These are phyloP conservation scores for Tuber indicum DNA, from an alignment of 495 filamentous ascomycete genomes.

Conservation along the genomic window DNA sequence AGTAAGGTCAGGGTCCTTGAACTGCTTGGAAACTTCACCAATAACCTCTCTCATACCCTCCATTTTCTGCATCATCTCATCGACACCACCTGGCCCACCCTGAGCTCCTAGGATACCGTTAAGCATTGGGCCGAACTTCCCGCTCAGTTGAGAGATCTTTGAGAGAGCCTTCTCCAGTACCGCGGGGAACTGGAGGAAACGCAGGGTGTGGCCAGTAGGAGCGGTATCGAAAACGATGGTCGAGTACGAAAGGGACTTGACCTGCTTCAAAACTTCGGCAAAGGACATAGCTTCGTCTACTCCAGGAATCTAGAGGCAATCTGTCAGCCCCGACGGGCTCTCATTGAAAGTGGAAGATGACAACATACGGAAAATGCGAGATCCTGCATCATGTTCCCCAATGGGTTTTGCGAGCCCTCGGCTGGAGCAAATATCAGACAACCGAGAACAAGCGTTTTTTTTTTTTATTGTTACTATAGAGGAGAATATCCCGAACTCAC, in stretches of 20 bases:
- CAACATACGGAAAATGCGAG: conserved; percentile 55
- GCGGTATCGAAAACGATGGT: conserved; percentile 99
- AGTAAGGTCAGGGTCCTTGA: conserved; percentile 92
- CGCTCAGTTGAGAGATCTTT: conserved; percentile 88
- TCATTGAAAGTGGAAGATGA: not conserved
- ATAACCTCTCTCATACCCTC: conserved; percentile 89
- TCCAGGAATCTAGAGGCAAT: conserved; percentile 69
- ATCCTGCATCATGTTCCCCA: conserved; percentile 62
- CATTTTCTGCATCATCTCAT: conserved; percentile 88
- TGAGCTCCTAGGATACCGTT: conserved; percentile 80
- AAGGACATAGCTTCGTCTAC: conserved; percentile 99
- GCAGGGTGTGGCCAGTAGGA: conserved; percentile 96
- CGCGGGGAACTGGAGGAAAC: conserved; percentile 97
- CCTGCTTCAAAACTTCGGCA: conserved; percentile 96
- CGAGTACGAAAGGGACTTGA: conserved; percentile 98
- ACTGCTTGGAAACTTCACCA: conserved; percentile 90
- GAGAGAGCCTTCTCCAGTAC: conserved; percentile 97
- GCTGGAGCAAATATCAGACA: conserved; percentile 24
- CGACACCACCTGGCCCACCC: conserved; percentile 72
- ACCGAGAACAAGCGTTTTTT: not conserved
- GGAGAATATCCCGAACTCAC: conserved; percentile 48
- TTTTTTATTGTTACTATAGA: conserved; percentile 47
- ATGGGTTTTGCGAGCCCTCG: conserved; percentile 38
- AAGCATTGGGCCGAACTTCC: conserved; percentile 91
- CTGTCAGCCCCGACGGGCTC: not conserved